These are phyloP conservation scores for Tephrocybe sp. DNA, from an alignment of 768 basidiomycete species.

Conservation along the genomic window DNA sequence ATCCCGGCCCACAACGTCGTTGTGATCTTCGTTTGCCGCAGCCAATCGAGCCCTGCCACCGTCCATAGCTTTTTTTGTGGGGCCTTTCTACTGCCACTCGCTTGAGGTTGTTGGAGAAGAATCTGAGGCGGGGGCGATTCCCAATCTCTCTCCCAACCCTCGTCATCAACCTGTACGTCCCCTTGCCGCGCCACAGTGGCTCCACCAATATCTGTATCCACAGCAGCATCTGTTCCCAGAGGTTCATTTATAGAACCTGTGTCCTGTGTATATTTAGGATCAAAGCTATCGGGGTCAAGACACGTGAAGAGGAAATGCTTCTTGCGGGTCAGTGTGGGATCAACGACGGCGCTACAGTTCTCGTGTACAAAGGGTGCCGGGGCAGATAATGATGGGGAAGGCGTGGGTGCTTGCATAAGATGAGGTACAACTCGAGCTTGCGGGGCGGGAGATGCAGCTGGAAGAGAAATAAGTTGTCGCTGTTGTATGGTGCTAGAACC, in stretches of 20 bases:
- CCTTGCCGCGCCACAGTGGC: too few relatives aligned
- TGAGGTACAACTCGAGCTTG: not conserved
- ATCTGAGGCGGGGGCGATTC: not conserved
- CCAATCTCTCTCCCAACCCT: not conserved
- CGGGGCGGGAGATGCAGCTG: not conserved
- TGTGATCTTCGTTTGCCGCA: too few relatives aligned
- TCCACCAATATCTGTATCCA: too few relatives aligned
- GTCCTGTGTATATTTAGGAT: not conserved
- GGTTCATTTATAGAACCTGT: too few relatives aligned
- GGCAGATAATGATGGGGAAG: not conserved
- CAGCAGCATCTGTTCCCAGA: too few relatives aligned
- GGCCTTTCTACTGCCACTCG: not conserved
- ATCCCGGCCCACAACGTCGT: too few relatives aligned
- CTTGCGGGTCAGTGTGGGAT: not conserved
- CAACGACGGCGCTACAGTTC: not conserved
- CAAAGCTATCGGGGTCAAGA: constrained; percentile 16
- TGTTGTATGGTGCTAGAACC: not conserved
- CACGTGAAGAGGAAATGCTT: constrained; percentile 21
- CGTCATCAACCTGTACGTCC: not conserved
- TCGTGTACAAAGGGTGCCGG: not conserved
- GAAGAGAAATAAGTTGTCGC: not conserved
- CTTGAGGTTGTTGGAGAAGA: not conserved
- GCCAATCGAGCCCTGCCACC: not conserved
- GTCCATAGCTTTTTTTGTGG: not conserved
- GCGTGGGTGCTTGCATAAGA: too few relatives aligned